Evolutionary conservation across 1,284 basidiomycete species (phyloP), one percentile per base, ranked within the genome.

Genomic region (Marasmius tenuissimus): DNA sequence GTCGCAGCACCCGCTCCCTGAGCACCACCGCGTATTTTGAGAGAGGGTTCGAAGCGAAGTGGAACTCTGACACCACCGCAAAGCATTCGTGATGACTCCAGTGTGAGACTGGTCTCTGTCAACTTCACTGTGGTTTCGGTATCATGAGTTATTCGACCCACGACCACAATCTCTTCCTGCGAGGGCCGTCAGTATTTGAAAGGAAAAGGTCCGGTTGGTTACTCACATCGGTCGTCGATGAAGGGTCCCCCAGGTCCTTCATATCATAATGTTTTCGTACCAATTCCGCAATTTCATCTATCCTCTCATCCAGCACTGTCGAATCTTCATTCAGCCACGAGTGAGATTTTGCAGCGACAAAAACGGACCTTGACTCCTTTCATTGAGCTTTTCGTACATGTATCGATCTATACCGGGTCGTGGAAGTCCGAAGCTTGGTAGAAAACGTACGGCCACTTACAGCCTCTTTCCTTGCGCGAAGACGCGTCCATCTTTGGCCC

Each of bases 321-420:
- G 20, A 34, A 45, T 38, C 6, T 14, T 45, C 38, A 56, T n/a
- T 61, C 27, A 58, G 53, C 14, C 20, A 59, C 50, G 14, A 57
- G 42, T 2, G 22, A 51, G 37, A 56, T n/a, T 55, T 5, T 16
- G 27, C 20, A n/a, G 35, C 22, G 34, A 27, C 49, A 50, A 34
- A 39, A 22, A 67, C 75, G 62, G 69, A 93, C 93, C 86, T 81
- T 91, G 89, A 64, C 92, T 89, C 39, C 94, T 81, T 69, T 92
- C 91, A 0, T 86, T 85, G 18, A 92, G 81, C 75, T 93, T 94
- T 73, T 97, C 94, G 71, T 92, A 94, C 94, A 97, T 96, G 74
- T 97, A 97, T 35, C 91, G 86, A 77, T 96, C 92, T 94, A 64
- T 37, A 45, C 27, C 27, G 47, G 39, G 12, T 49, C 6, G 37